These are phyloP conservation scores for Volvox reticuliferus DNA, from an alignment of 139 green algal genomes.

Conservation along the genomic window DNA sequence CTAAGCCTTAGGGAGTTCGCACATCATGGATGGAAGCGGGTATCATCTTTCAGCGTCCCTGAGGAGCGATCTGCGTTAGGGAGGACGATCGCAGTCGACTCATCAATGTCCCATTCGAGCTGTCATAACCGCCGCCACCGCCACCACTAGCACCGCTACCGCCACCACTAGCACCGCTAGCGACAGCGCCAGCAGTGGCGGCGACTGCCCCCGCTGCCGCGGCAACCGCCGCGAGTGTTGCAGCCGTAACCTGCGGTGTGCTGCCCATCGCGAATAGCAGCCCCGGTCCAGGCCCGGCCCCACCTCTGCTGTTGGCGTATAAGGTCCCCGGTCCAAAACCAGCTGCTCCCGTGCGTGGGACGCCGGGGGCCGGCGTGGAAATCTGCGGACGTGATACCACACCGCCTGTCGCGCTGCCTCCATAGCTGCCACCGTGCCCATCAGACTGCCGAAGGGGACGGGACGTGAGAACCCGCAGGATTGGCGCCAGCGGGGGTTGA, in stretches of 20 bases:
- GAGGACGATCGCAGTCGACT: not conserved
- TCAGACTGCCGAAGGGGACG: not conserved
- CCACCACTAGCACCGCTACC: not conserved
- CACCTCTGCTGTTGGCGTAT: not conserved
- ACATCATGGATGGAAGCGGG: no score
- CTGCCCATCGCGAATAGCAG: slow-evolving; percentile 2
- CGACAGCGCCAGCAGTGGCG: not conserved
- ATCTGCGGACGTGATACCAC: not conserved
- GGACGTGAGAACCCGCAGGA: no score
- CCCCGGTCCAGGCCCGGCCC: not conserved
- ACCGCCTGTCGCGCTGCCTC: not conserved
- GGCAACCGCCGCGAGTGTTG: not conserved
- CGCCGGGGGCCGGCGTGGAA: not conserved
- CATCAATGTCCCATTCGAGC: not conserved
- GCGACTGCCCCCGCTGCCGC: not conserved
- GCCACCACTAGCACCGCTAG: not conserved
- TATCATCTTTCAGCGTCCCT: not conserved
- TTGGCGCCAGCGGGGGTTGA: no score
- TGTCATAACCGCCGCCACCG: not conserved
- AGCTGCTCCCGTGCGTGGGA: not conserved
- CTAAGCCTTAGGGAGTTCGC: no score
- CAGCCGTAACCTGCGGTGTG: not conserved
- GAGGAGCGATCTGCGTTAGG: not conserved
- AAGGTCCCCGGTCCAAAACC: not conserved
- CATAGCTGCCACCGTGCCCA: not conserved